Evolutionary conservation across 768 basidiomycete genomes (phyloP), one percentile per base, ranked within the genome.

Genomic region (Peribolospora baueri): DNA sequence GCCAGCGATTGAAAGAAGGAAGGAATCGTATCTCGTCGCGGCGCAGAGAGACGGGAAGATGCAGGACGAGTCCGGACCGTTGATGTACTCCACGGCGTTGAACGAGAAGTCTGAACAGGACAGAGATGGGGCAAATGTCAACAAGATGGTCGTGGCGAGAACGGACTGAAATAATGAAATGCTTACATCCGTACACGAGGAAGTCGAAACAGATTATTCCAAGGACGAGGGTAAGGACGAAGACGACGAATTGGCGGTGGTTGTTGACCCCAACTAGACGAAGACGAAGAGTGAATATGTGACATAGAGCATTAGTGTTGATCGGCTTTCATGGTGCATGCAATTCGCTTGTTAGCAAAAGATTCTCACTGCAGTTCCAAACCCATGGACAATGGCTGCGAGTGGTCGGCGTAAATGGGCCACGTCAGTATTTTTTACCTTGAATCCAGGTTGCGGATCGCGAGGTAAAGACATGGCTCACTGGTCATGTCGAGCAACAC

Each of bases 351-450:
- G n/a, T 3, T 36, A 2, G 37, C 9, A 10, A 42, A 11, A 2
- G 53, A 48, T 3, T 55, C 81, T 38, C 65, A 86, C 85, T 79
- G 66, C 91, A 95, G 68, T 97, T 97, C 90, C 90, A 98, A 11
- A 95, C 80, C 93, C 93, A 98, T 2, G 91, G 93, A 61, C 93
- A 97, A 62, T 98, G 90, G 62, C 88, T 91, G 50, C 6, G 54
- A 39, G 5, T 0, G 13, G 37, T 47, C 49, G 39, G 49, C 39
- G 14, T 2, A 50, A 42, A 25, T 25, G 1, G 25, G 25, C 25
- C 40, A 2, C 39, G 11, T 13, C 8, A 54, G 39, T 9, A 55
- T 14, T 54, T 37, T 14, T 40, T 11, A 54, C 40, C 49, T 25
- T 8, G 8, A 51, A 52, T 9, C 50, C 13, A 51, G 11, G 14